These are phyloP conservation scores for Isatis lusitanica DNA, from an alignment of 441 rosid species.

Conservation along the genomic window DNA sequence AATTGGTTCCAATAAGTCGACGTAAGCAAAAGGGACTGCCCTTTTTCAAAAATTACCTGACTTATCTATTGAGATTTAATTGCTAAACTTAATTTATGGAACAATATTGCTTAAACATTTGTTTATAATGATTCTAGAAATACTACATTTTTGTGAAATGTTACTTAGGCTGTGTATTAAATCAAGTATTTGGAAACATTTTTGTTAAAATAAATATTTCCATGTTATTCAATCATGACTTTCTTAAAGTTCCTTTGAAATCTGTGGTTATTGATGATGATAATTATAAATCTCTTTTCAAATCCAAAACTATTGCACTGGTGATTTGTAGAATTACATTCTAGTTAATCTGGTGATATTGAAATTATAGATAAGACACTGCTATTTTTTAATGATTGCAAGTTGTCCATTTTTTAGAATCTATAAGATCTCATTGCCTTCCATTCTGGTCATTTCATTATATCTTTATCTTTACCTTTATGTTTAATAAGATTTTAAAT, in stretches of 20 bases:
- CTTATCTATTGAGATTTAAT: neutral
- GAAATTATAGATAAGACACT: neutral
- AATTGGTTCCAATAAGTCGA: slow-evolving; percentile 14
- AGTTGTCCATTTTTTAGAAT: neutral
- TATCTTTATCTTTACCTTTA: neutral
- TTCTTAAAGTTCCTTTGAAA: neutral
- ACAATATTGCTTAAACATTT: neutral
- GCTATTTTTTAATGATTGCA: neutral
- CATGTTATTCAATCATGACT: neutral
- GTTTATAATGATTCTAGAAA: neutral
- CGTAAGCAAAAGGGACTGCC: slow-evolving; percentile 21
- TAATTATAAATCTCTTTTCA: neutral
- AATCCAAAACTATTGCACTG: neutral
- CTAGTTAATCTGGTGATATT: neutral
- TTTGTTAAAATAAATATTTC: neutral
- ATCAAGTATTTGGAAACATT: neutral
- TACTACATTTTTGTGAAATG: neutral
- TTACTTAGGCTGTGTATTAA: neutral
- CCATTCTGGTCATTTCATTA: neutral
- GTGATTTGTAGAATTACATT: neutral
- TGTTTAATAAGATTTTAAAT: neutral
- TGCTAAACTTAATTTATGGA: neutral
- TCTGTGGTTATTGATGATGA: neutral
- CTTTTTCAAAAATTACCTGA: slow-evolving; percentile 16
- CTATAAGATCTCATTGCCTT: neutral